Evolutionary conservation across 805 yeast species (phyloP).

Genomic region (Metschnikowia dekortorum): DNA sequence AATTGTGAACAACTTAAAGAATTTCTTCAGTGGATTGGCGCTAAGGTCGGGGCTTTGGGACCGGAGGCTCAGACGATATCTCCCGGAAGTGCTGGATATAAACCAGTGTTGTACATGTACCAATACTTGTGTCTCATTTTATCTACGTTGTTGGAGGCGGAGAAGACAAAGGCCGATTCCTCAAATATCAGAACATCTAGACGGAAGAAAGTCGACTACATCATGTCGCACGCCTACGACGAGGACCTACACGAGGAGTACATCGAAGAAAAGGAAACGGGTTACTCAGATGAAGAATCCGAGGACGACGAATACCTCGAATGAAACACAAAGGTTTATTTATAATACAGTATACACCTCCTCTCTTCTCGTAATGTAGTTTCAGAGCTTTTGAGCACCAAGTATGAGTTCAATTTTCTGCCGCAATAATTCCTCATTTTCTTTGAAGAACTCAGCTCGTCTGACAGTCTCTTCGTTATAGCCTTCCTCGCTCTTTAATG

Average conservation of each 20-base stretch:
- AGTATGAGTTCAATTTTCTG: conserved; percentile 77
- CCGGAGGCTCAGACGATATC: conserved; percentile 10
- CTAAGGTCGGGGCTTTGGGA: conserved; percentile 18
- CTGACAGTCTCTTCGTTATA: conserved; percentile 86
- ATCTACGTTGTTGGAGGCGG: conserved; percentile 23
- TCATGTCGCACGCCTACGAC: conserved; percentile 4
- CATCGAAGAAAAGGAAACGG: conserved; percentile 9
- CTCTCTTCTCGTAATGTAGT: neutral
- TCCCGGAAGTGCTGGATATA: conserved; percentile 20
- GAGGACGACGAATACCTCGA: conserved; percentile 11
- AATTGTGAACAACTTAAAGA: conserved; percentile 23
- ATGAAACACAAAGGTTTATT: conserved; percentile 1
- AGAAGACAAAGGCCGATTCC: conserved; percentile 5
- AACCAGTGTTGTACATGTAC: conserved; percentile 26
- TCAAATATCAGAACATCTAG: conserved; percentile 10
- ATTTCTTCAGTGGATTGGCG: conserved; percentile 24
- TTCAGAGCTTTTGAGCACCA: conserved; percentile 36
- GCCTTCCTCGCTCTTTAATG: conserved; percentile 84
- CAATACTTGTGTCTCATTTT: conserved; percentile 25
- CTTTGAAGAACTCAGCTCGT: conserved; percentile 72
- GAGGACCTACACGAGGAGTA: conserved; percentile 8
- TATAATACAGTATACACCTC: conserved; percentile 3
- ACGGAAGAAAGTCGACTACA: conserved; percentile 15
- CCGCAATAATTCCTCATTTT: conserved; percentile 58
- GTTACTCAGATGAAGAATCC: conserved; percentile 10